These are phyloP conservation scores for Erysimum pusillum DNA, from an alignment of 441 rosid species.

Conservation along the genomic window DNA sequence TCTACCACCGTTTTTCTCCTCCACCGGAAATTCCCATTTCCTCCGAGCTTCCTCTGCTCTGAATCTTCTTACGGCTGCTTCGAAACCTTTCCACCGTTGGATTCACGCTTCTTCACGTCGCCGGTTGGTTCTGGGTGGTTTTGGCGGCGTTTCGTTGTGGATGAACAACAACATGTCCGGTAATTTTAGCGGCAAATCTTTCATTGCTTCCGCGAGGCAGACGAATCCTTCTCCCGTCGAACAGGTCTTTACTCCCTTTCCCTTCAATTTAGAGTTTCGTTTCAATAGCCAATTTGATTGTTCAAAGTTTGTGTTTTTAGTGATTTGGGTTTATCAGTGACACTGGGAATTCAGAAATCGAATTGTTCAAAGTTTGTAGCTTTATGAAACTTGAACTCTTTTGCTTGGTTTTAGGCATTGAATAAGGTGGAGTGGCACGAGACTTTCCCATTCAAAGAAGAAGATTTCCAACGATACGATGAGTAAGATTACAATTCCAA, in stretches of 20 bases:
- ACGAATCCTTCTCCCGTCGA: conserved; percentile 64
- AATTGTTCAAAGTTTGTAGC: background rate
- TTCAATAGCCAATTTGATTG: background rate
- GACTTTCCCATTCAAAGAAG: conserved; percentile 86
- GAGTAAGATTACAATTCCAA: conserved; percentile 56
- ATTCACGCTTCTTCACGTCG: conserved; percentile 54
- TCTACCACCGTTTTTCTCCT: conserved; percentile 28
- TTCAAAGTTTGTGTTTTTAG: conserved; percentile 22
- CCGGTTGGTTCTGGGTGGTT: conserved; percentile 60
- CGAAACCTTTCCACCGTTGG: conserved; percentile 41
- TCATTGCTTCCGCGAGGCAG: conserved; percentile 80
- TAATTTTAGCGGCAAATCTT: conserved; percentile 52
- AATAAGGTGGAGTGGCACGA: conserved; percentile 88
- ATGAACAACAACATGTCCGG: conserved; percentile 60
- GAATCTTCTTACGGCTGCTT: conserved; percentile 31
- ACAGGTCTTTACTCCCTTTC: conserved; percentile 53
- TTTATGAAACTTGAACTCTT: background rate
- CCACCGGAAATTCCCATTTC: conserved; percentile 45
- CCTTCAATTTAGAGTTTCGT: background rate
- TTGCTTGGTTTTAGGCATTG: conserved; percentile 58
- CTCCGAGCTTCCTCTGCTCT: conserved; percentile 43
- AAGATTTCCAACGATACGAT: conserved; percentile 90
- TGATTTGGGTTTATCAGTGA: conserved; percentile 5
- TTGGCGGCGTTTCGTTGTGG: conserved; percentile 63
- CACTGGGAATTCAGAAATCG: background rate